phyloP scores from a whole-genome alignment of 2,329 filamentous ascomycete genomes.

The Stachybotrys chlorohalonatus region DNA sequence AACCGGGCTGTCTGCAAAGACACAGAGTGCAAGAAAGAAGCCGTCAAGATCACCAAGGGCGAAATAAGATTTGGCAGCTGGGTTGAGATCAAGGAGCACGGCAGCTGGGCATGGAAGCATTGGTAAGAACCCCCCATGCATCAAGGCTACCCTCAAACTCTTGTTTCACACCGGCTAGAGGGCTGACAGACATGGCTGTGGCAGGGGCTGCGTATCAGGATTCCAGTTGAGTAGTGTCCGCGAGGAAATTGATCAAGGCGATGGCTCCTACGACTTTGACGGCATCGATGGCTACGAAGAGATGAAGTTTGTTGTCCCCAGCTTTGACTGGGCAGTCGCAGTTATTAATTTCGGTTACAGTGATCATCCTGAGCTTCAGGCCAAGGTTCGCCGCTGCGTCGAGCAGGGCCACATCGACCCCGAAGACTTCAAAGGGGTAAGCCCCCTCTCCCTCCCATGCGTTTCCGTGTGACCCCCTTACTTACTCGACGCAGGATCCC shows the following conservation, averaged over 20 bases:
- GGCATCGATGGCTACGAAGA: constrained; percentile 77
- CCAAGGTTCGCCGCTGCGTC: constrained; percentile 65
- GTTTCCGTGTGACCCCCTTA: constrained; percentile 2
- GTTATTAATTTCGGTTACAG: constrained; percentile 13
- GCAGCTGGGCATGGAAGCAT: constrained; percentile 71
- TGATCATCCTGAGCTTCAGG: constrained; percentile 51
- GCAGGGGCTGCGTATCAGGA: constrained; percentile 83
- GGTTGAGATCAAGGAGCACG: constrained; percentile 53
- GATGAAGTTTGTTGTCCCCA: constrained; percentile 35
- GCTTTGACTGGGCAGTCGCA: neutral
- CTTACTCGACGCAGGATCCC: constrained; percentile 46
- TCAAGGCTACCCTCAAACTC: too few species aligned
- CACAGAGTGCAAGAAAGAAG: constrained; percentile 60
- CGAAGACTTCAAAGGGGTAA: constrained; percentile 82
- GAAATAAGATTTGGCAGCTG: constrained; percentile 69
- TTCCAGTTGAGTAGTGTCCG: constrained; percentile 59
- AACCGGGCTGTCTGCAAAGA: constrained; percentile 68
- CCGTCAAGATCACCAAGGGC: constrained; percentile 67
- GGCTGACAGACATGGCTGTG: neutral
- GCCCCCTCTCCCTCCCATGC: constrained; percentile 20
- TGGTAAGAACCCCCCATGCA: constrained; percentile 52
- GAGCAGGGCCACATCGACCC: constrained; percentile 72
- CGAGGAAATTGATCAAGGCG: constrained; percentile 37
- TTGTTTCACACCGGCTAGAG: neutral
- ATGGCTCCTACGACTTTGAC: constrained; percentile 49